These are phyloP conservation scores for Calycina marina DNA, from an alignment of 2,329 filamentous ascomycete species.

Conservation along the genomic window DNA sequence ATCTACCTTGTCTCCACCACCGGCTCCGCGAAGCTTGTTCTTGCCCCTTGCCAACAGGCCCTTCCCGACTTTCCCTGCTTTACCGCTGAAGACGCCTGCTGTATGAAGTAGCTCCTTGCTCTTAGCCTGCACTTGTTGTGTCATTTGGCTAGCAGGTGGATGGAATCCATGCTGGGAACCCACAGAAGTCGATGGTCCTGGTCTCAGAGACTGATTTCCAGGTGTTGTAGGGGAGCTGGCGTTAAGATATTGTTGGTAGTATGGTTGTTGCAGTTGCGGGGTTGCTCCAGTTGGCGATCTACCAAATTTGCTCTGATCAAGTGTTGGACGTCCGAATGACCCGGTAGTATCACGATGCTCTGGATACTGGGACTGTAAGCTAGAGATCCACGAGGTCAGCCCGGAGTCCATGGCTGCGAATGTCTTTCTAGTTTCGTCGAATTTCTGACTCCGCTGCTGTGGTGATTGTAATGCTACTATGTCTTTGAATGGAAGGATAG, in stretches of 20 bases:
- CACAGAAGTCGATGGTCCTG: conserved; percentile 9
- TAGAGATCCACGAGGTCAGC: conserved; percentile 42
- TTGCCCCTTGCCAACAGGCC: conserved; percentile 83
- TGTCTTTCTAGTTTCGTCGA: conserved; percentile 54
- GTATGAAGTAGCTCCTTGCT: conserved; percentile 81
- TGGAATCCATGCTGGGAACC: conserved; percentile 17
- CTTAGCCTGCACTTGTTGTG: conserved; percentile 39
- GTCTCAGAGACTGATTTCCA: conserved; percentile 8
- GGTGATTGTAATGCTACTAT: conserved; percentile 56
- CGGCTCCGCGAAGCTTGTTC: conserved; percentile 52
- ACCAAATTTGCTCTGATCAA: no score
- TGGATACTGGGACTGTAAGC: conserved; percentile 30
- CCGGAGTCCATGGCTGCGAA: conserved; percentile 64
- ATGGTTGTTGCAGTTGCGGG: conserved; percentile 28
- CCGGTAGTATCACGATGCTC: conserved; percentile 30
- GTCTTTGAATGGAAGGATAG: conserved; percentile 44
- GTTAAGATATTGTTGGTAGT: conserved; percentile 42
- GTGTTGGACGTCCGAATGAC: conserved; percentile 9
- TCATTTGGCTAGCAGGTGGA: conserved; percentile 12
- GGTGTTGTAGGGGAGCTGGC: conserved; percentile 26
- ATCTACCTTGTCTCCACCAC: conserved; percentile 75
- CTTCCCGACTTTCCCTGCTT: conserved; percentile 70
- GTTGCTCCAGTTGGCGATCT: conserved; percentile 4
- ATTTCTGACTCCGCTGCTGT: conserved; percentile 57
- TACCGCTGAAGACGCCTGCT: conserved; percentile 56